These are phyloP conservation scores for Gynochthodes officinalis DNA, from an alignment of 257 asterid species.

Conservation along the genomic window DNA sequence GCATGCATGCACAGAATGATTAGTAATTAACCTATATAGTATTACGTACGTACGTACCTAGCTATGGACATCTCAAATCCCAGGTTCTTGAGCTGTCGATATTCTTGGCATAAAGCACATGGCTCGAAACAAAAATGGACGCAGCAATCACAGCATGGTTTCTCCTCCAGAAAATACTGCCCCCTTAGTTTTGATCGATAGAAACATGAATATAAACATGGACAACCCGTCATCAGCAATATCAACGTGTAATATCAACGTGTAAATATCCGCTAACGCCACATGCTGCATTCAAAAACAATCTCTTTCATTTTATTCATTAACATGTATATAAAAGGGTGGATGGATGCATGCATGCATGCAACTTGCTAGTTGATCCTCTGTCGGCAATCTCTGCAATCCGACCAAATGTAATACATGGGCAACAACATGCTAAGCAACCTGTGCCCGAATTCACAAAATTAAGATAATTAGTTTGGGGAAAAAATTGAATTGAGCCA, in stretches of 20 bases:
- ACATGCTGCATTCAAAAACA: constrained; percentile 54
- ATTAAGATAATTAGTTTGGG: too few relatives aligned
- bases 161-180: constrained; percentile 46
- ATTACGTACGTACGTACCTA: constrained; percentile 16
- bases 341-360: too few relatives aligned
- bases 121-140: constrained; percentile 52
- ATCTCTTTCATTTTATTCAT: too few relatives aligned
- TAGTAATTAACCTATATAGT: neutral
- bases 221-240: constrained; percentile 41
- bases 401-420: constrained; percentile 68
- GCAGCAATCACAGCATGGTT: constrained; percentile 56
- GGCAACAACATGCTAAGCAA: constrained; percentile 67
- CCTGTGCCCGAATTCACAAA: constrained; percentile 37
- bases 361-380: constrained; percentile 65
- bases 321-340: too few relatives aligned
- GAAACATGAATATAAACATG: too few relatives aligned
- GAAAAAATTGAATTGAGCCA: too few relatives aligned
- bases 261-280: constrained; percentile 68
- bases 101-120: constrained; percentile 63
- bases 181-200: constrained; percentile 63
- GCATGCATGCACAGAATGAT: neutral
- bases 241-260: constrained; percentile 38
- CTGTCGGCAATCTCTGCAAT: constrained; percentile 61
- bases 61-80: constrained; percentile 53
- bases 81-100: constrained; percentile 41